Base-by-base conservation (phyloP, 176 grass and related monocot species). In the Oryza longistaminata region DNA sequence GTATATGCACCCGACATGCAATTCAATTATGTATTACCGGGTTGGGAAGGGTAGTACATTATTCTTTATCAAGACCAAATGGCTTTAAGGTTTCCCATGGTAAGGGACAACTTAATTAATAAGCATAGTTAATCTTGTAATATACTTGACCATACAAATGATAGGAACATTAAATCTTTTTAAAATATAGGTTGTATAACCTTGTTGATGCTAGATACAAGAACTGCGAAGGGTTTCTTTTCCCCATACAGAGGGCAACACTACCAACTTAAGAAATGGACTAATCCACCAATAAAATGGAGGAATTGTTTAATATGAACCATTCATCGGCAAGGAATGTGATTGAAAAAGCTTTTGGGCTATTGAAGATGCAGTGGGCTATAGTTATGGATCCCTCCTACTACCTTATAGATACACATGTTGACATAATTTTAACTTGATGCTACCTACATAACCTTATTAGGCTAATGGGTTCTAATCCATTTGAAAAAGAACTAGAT, bases 401-500 rank as follows among this genome's bases (percentile, higher is more conserved):
- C 27, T 83, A 65, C 12, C 70, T 24, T 5, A 64, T 48, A 48
- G 1, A 33, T 2, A 83, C 70, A 13, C 25, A 83, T 5, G 42
- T 65, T 64, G 53, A 17, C 11, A 74, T 83, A 73, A 74, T 65
- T 33, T 46, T 83, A 16, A 26, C 81, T 0, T 75, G 70, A 0
- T 75, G 71, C 71, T 83, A 83, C 4, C 42, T 66, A 2, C 42
- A 83, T 29, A 83, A 83, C 48, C 19, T 74, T 0, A 66, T 83
- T 19, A 2, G 42, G 6, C 58, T 66, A 24, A 66, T 74, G 60
- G 2, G 26, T 49, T 3, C 7, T 35, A 42, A 75, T 74, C 58
- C 71, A 17, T 11, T 46, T 7, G 81, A 66, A 21, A 1, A 73
- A 37, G 27, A 74, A 44, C 3, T 75, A 5, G 71, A 83, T 22